Percentiles rank a stretch among this genome's conserved stretches.
Conservation (phyloP, 2,329 filamentous ascomycete genomes). For the Fusarium nurragi region DNA sequence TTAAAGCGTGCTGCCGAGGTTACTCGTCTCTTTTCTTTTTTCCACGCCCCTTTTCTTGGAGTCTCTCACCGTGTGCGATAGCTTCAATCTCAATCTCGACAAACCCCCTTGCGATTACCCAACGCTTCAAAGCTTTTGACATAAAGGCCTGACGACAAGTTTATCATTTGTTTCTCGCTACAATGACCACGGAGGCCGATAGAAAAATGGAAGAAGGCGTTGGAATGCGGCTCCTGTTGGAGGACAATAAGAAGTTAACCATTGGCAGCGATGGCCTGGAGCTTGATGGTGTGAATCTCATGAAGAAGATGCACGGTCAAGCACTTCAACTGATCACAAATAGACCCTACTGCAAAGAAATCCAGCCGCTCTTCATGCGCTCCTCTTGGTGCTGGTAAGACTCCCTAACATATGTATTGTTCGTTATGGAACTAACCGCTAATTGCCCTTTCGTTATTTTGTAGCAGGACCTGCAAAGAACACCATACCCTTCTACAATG, state of each 20-base stretch:
- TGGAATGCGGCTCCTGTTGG: conserved; percentile 46
- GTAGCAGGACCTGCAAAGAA: conserved; percentile 41
- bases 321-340: conserved; percentile 25
- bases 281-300: conserved; percentile 48
- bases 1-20: not conserved
- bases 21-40: conserved; percentile 14
- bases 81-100: conserved; percentile 11
- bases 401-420: not conserved
- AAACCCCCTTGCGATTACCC: not conserved
- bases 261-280: conserved; percentile 47
- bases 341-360: conserved; percentile 39
- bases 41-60: not conserved
- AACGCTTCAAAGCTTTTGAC: not conserved
- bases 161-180: not conserved
- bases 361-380: conserved; percentile 37
- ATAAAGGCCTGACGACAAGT: not conserved
- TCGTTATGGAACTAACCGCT: conserved; percentile 1
- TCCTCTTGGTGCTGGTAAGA: conserved; percentile 34
- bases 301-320: conserved; percentile 5
- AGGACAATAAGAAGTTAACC: conserved; percentile 47
- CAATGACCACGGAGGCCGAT: conserved; percentile 21
- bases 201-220: conserved; percentile 36
- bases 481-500: conserved; percentile 78
- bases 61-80: not conserved
- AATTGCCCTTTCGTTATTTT: not conserved